A percentile compares a stretch with the other conserved stretches of the same genome.
Evolutionary conservation across 768 basidiomycete genomes (phyloP).

Genomic region (Favolaschia claudopus): DNA sequence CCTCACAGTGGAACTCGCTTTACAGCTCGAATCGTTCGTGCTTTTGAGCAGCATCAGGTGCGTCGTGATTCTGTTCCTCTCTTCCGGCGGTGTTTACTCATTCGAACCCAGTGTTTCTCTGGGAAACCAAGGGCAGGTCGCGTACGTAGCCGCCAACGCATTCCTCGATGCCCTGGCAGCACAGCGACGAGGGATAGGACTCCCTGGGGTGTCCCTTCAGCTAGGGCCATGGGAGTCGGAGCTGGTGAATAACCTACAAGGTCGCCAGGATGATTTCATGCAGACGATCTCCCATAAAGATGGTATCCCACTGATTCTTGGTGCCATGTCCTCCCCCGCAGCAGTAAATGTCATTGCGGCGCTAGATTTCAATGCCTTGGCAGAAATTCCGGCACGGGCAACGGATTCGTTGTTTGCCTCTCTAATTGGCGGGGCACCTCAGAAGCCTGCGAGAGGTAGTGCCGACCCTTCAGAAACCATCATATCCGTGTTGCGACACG

Average conservation of each 20-base stretch:
- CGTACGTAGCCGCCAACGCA: constrained; percentile 38
- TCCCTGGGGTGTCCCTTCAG: constrained; percentile 38
- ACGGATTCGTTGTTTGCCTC: constrained; percentile 5
- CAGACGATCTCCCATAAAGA: constrained; percentile 20
- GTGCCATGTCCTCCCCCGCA: constrained; percentile 16
- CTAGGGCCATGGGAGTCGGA: constrained; percentile 41
- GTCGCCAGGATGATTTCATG: not conserved
- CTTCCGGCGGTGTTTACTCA: not conserved
- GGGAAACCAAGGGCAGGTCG: constrained; percentile 38
- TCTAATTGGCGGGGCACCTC: not conserved
- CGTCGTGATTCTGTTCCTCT: constrained; percentile 7
- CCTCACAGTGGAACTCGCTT: constrained; percentile 34
- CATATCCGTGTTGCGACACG: constrained; percentile 32
- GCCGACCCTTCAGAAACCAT: constrained; percentile 27
- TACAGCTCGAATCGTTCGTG: constrained; percentile 39
- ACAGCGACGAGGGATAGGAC: constrained; percentile 34
- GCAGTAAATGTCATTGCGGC: constrained; percentile 33
- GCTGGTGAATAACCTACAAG: constrained; percentile 1
- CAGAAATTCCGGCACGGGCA: not conserved
- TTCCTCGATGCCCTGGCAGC: constrained; percentile 40
- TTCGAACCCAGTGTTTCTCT: constrained; percentile 32
- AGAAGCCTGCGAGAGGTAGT: constrained; percentile 20
- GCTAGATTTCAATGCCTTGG: constrained; percentile 6
- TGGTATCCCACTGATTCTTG: constrained; percentile 34
- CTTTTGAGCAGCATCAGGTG: constrained; percentile 41